Conservation (phyloP, 78 protist genomes). For the Paulinella micropora region DNA sequence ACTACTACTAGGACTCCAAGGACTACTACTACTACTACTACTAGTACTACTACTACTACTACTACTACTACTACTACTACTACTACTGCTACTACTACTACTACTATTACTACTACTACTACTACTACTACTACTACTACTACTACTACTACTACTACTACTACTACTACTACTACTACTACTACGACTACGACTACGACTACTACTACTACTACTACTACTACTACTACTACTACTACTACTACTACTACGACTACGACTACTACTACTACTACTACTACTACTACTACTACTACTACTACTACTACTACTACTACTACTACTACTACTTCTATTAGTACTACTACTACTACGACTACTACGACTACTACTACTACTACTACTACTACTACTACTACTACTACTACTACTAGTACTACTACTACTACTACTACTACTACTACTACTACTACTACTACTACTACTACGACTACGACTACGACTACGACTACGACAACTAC, state of each 20-base stretch:
- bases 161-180: neutral
- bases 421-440: too few species aligned
- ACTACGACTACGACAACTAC: too few species aligned
- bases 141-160: neutral
- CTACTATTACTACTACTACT: neutral
- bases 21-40: neutral
- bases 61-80: too few species aligned
- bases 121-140: neutral
- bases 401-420: too few species aligned
- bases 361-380: neutral
- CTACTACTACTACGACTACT: neutral
- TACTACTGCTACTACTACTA: too few species aligned
- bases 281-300: neutral
- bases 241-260: too few species aligned
- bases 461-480: too few species aligned
- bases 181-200: neutral
- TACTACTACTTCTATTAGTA: neutral
- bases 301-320: neutral
- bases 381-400: too few species aligned
- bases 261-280: neutral
- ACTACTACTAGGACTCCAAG: neutral
- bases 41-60: neutral
- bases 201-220: neutral
- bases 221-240: neutral
- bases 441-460: too few species aligned